A percentile compares a stretch with the other conserved stretches of the same genome.
Evolutionary conservation across 768 basidiomycete species (phyloP).

Genomic region (Scleroderma bovista): DNA sequence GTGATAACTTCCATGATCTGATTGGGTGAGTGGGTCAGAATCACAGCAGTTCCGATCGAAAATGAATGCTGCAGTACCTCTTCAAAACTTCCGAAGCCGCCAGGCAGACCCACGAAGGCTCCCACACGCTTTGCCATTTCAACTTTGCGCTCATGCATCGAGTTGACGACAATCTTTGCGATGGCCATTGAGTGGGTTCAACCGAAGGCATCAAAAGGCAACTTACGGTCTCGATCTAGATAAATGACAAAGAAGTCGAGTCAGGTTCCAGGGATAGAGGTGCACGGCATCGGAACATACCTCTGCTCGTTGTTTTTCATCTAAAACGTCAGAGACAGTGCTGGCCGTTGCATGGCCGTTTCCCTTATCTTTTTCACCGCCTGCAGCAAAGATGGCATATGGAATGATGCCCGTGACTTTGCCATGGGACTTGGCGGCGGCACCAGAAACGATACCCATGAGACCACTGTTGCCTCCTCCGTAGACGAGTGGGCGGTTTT

Average conservation of each 20-base stretch:
- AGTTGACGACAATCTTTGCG: slow-evolving; percentile 62
- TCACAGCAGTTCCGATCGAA: slow-evolving; percentile 20
- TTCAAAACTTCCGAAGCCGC: slow-evolving; percentile 94
- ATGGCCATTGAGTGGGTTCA: neutral
- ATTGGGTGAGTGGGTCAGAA: slow-evolving; percentile 1
- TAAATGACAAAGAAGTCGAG: neutral
- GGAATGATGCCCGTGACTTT: slow-evolving; percentile 76
- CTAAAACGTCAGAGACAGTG: slow-evolving; percentile 17
- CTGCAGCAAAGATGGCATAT: slow-evolving; percentile 61
- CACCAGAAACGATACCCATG: slow-evolving; percentile 77
- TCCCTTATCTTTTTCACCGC: slow-evolving; percentile 55
- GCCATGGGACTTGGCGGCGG: slow-evolving; percentile 54
- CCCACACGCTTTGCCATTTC: slow-evolving; percentile 80
- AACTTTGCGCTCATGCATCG: slow-evolving; percentile 87
- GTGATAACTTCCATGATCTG: slow-evolving; percentile 89
- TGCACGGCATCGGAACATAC: slow-evolving; percentile 15
- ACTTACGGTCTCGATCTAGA: slow-evolving; percentile 30
- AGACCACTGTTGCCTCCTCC: slow-evolving; percentile 81
- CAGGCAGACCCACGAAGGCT: slow-evolving; percentile 87
- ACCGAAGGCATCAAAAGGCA: neutral
- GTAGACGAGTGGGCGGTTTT: slow-evolving; percentile 68
- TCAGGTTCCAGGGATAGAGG: neutral
- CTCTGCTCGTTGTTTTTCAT: slow-evolving; percentile 29
- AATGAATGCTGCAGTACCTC: slow-evolving; percentile 43
- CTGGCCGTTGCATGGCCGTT: slow-evolving; percentile 17